phyloP scores from a whole-genome alignment of 2,329 filamentous ascomycete genomes.

The Pseudopithomyces maydicus region DNA sequence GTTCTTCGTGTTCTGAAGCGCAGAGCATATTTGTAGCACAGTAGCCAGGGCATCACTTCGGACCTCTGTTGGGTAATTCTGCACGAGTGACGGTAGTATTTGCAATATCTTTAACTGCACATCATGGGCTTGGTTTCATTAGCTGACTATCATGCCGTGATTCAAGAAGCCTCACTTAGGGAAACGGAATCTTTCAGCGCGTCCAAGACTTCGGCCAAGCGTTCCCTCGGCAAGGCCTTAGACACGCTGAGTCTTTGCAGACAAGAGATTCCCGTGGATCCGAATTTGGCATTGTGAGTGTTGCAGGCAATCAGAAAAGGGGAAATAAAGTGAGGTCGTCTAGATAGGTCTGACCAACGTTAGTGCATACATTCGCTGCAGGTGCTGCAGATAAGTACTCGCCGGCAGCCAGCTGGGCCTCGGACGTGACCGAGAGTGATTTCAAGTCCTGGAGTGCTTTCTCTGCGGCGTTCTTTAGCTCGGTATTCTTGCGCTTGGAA shows the following conservation, averaged over 20 bases:
- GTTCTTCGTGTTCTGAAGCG: slow-evolving; percentile 89
- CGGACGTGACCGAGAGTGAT: slow-evolving; percentile 72
- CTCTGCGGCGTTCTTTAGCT: slow-evolving; percentile 89
- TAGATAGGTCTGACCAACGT: slow-evolving; percentile 72
- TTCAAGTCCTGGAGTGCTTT: slow-evolving; percentile 92
- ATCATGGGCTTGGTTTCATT: slow-evolving; percentile 65
- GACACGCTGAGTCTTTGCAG: slow-evolving; percentile 87
- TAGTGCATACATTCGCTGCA: slow-evolving; percentile 24
- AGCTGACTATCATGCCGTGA: slow-evolving; percentile 9
- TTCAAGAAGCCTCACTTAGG: slow-evolving; percentile 60
- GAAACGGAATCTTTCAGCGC: slow-evolving; percentile 81
- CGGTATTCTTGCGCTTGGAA: slow-evolving; percentile 91
- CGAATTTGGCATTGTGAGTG: slow-evolving; percentile 89
- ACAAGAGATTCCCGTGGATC: slow-evolving; percentile 83
- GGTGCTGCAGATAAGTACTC: slow-evolving; percentile 22
- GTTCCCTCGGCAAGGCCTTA: slow-evolving; percentile 75
- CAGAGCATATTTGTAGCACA: slow-evolving; percentile 87
- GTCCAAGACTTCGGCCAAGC: slow-evolving; percentile 84
- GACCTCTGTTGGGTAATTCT: slow-evolving; percentile 85
- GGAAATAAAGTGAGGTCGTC: slow-evolving; percentile 82
- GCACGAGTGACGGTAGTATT: slow-evolving; percentile 83
- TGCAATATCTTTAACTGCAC: slow-evolving; percentile 96
- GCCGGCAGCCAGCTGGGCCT: slow-evolving; percentile 77
- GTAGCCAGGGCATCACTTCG: slow-evolving; percentile 81
- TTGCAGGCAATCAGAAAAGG: slow-evolving; percentile 93